These are phyloP conservation scores for Spathaspora hagerdaliae DNA, from an alignment of 805 yeast genomes.

Conservation along the genomic window DNA sequence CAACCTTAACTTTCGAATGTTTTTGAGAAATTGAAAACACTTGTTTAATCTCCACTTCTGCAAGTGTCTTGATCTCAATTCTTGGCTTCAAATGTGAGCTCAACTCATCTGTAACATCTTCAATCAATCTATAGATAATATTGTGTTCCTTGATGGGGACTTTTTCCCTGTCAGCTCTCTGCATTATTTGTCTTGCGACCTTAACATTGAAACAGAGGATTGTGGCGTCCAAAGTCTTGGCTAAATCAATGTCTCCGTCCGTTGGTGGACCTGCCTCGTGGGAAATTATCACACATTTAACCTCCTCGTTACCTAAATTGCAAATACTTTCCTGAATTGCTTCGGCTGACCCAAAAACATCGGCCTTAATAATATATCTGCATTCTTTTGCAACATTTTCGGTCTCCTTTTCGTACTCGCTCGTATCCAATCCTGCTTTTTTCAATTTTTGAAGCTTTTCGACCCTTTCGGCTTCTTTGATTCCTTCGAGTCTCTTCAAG, in stretches of 20 bases:
- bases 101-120: constrained; percentile 68
- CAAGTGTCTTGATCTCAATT: constrained; percentile 59
- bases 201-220: constrained; percentile 77
- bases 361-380: constrained; percentile 78
- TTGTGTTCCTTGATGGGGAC: constrained; percentile 63
- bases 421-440: constrained; percentile 55
- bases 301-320: constrained; percentile 85
- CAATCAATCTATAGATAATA: constrained; percentile 84
- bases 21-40: constrained; percentile 66
- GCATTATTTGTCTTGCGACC: constrained; percentile 58
- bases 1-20: constrained; percentile 58
- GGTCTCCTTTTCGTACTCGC: constrained; percentile 35
- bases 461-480: constrained; percentile 48
- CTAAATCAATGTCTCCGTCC: constrained; percentile 38
- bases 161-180: constrained; percentile 52
- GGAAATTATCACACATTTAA: constrained; percentile 61
- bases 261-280: constrained; percentile 78
- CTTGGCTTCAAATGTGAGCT: constrained; percentile 60
- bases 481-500: constrained; percentile 54
- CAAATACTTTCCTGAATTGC: constrained; percentile 82
- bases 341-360: constrained; percentile 92
- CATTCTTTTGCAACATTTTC: constrained; percentile 24
- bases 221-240: constrained; percentile 49
- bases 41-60: constrained; percentile 67
- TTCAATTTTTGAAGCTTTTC: constrained; percentile 55